phyloP scores from a whole-genome alignment of 2,329 filamentous ascomycete species.

The Pseudogymnoascus verrucosus region DNA sequence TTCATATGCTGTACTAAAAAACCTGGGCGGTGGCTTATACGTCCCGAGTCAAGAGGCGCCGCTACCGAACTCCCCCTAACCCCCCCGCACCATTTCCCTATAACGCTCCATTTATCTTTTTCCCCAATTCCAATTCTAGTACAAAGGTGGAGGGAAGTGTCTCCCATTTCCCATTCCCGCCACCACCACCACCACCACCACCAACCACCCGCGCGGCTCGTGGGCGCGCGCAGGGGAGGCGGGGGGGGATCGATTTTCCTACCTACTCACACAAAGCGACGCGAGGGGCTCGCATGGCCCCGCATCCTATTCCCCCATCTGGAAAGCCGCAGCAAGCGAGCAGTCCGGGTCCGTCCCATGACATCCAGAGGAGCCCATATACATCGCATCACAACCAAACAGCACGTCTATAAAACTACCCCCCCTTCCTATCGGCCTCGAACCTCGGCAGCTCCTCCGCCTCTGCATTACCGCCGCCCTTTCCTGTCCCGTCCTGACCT shows the following conservation, averaged over 20 bases:
- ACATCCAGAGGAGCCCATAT: background rate
- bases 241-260: background rate
- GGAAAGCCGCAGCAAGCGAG: background rate
- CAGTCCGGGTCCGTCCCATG: background rate
- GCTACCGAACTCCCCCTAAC: background rate
- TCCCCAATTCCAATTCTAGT: background rate
- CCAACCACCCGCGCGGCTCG: background rate
- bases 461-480: background rate
- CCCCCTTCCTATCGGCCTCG: background rate
- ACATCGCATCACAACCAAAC: background rate
- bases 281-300: background rate
- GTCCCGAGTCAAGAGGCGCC: background rate
- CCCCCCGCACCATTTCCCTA: background rate
- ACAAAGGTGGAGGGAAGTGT: background rate
- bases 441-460: background rate
- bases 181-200: background rate
- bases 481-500: background rate
- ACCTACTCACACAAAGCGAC: background rate
- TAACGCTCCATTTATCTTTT: background rate
- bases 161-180: background rate
- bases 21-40: background rate
- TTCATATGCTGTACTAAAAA: background rate
- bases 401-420: background rate
- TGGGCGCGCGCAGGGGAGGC: background rate
- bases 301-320: background rate